Evolutionary conservation across 257 asterid genomes (phyloP), one percentile per base, ranked within the genome.

Genomic region (Eustoma russellianum): DNA sequence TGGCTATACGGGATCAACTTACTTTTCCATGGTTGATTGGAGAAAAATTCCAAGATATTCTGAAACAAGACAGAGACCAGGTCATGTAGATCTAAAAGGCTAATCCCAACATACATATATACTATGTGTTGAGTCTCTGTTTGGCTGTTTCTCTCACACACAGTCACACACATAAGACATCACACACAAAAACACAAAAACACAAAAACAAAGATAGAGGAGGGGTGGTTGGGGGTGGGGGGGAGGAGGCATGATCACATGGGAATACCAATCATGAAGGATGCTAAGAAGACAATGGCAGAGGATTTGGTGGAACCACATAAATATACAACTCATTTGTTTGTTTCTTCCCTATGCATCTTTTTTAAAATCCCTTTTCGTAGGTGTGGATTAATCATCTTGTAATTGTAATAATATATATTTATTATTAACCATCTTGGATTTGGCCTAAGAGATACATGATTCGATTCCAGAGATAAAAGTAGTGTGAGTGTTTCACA

Each of bases 241-340:
- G 33, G 43, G 61, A 57, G 77, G 74, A 66, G 67, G 80, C 80
- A 74, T 58, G 64, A 60, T 70, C 77, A 74, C 80, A 74, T 74
- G 80, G 76, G 66, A 61, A 63, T 61, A 56, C 66, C 67, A 66
- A 74, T 69, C 70, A 74, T 74, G 73, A 66, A 58, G 52, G 68
- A 70, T 62, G 74, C 73, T 57, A 70, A 59, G 59, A 74, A 70
- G 74, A 74, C 74, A 74, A 66, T 63, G 74, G 80, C 73, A 59
- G 70, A 64, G 77, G 76, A 70, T 74, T 74, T 70, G 80, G 76
- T 70, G 74, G 76, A 66, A 66, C 76, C 68, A 62, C 63, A 54
- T 70, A 38, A 58, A 70, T 70, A 56, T 66, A 63, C 73, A 74
- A 70, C 71, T 66, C 74, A 74, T 68, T 61, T 73, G 66, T 64